phyloP scores from a whole-genome alignment of 108 stramenopile genomes.

The Pseudonitzschia delicatissima region DNA sequence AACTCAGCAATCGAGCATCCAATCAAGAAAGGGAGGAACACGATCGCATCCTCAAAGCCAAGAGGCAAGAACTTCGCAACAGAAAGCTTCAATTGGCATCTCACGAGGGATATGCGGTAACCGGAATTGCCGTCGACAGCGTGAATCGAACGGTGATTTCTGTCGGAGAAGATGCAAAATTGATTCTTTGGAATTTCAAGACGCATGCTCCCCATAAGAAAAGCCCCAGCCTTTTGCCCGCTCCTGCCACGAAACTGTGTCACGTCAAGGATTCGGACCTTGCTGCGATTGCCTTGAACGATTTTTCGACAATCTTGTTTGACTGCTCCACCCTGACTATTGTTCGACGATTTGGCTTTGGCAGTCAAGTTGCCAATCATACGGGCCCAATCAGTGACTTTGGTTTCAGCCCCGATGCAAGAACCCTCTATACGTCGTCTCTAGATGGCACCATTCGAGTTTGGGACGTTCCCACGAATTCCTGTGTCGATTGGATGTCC shows the following conservation, averaged over 20 bases:
- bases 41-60: conserved; percentile 40
- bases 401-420: conserved; percentile 88
- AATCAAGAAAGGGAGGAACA: conserved; percentile 67
- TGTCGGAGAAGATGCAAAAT: conserved; percentile 80
- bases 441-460: conserved; percentile 87
- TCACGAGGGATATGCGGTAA: conserved; percentile 68
- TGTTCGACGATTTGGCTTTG: conserved; percentile 67
- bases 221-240: conserved; percentile 63
- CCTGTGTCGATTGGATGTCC: conserved; percentile 92
- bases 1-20: conserved; percentile 56
- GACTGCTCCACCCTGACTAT: conserved; percentile 70
- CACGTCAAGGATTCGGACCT: conserved; percentile 82
- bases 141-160: conserved; percentile 82
- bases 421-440: conserved; percentile 82
- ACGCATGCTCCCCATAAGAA: conserved; percentile 84
- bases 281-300: conserved; percentile 72
- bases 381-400: conserved; percentile 80
- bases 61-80: conserved; percentile 35
- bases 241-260: conserved; percentile 69
- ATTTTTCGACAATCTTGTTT: conserved; percentile 65
- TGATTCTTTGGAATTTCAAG: conserved; percentile 90
- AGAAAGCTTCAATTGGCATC: conserved; percentile 53
- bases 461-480: conserved; percentile 94
- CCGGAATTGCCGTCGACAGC: conserved; percentile 90
- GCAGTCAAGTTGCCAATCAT: conserved; percentile 38